Conservation (phyloP, 805 yeast species). For the Candida ascalaphidarum region DNA sequence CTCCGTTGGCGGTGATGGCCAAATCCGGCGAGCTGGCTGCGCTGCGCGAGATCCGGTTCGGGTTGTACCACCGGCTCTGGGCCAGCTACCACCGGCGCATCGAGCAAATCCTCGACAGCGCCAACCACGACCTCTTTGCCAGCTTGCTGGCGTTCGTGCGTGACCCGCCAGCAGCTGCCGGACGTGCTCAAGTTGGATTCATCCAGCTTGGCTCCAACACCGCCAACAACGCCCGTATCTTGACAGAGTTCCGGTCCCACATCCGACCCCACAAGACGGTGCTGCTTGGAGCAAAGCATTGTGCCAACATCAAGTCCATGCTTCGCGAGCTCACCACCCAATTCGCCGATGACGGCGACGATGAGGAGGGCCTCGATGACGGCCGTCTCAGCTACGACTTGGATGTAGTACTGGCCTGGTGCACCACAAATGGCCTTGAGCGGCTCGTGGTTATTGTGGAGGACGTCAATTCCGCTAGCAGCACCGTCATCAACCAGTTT, state of each 20-base stretch:
- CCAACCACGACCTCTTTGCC: slow-evolving; percentile 23
- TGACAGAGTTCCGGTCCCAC: slow-evolving; percentile 23
- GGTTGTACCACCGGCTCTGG: no score
- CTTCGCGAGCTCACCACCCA: slow-evolving; percentile 27
- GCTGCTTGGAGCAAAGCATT: slow-evolving; percentile 20
- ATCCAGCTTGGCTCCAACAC: slow-evolving; percentile 30
- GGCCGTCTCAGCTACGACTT: slow-evolving; percentile 25
- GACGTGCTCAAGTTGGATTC: slow-evolving; percentile 24
- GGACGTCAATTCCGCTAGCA: slow-evolving; percentile 26
- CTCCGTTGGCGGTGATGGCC: no score
- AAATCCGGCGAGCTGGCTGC: no score
- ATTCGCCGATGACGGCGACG: slow-evolving; percentile 11
- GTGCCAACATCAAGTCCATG: slow-evolving; percentile 24
- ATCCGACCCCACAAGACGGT: slow-evolving; percentile 9
- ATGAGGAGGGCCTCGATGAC: slow-evolving; percentile 7
- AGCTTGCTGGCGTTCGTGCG: slow-evolving; percentile 16
- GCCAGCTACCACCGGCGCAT: no score
- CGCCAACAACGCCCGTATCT: slow-evolving; percentile 30
- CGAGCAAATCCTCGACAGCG: slow-evolving; percentile 18
- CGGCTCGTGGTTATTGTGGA: slow-evolving; percentile 23
- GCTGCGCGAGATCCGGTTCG: no score
- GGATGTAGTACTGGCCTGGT: slow-evolving; percentile 27
- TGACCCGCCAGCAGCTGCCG: slow-evolving; percentile 7
- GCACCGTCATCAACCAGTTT: slow-evolving; percentile 27
- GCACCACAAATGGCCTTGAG: slow-evolving; percentile 3